Conservation (phyloP, 305 asterid species). For the Coffea humblotiana region DNA sequence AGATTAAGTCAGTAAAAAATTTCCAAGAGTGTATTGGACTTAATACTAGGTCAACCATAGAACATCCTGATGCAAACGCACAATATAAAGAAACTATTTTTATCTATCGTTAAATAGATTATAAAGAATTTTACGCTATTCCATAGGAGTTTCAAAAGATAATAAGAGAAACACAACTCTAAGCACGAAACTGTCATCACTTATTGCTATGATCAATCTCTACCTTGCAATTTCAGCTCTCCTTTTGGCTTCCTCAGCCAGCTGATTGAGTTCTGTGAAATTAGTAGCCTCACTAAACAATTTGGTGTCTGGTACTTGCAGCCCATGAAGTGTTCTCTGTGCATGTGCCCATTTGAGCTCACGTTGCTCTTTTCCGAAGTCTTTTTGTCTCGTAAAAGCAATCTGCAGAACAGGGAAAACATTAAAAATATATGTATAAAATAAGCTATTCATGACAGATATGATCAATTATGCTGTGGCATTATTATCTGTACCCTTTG, state of each 20-base stretch:
- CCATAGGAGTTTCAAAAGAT: neutral
- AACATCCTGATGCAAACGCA: neutral
- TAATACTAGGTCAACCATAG: neutral
- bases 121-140: neutral
- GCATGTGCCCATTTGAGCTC: conserved; percentile 98
- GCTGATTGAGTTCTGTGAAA: conserved; percentile 89
- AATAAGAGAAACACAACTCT: neutral
- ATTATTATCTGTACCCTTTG: conserved; percentile 58
- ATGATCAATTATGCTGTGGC: neutral
- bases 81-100: neutral
- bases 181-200: neutral
- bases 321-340: conserved; percentile 95
- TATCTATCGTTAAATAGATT: neutral
- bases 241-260: conserved; percentile 97
- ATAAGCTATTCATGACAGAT: neutral
- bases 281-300: conserved; percentile 72
- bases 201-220: neutral
- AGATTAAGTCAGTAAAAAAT: neutral
- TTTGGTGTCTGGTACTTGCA: conserved; percentile 94
- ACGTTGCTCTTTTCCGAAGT: conserved; percentile 96
- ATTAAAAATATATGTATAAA: neutral
- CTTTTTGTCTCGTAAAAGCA: conserved; percentile 95
- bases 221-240: conserved; percentile 99
- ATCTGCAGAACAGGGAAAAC: conserved; percentile 44
- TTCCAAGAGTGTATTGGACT: neutral